Percentiles rank a stretch among this genome's conserved stretches.
Evolutionary conservation across 2,329 filamentous ascomycete genomes (phyloP).

Genomic region (Colletotrichum simmondsii): DNA sequence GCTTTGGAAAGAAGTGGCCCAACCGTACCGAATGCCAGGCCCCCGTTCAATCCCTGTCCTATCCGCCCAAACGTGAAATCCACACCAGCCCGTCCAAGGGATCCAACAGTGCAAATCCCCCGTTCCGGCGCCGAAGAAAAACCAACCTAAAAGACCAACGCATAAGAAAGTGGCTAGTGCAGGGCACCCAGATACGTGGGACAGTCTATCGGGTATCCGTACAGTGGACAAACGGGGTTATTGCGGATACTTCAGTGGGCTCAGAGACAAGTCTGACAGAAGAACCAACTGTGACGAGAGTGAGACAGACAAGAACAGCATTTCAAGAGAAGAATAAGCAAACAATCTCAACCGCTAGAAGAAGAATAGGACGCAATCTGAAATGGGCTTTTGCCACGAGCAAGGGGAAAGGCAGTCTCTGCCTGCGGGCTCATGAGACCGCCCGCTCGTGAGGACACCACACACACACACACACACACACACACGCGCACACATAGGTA

Average conservation of each 20-base stretch:
- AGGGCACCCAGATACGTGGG: neutral
- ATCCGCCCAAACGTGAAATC: neutral
- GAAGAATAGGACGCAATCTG: neutral
- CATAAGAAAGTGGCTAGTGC: constrained; percentile 1
- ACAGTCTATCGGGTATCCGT: neutral
- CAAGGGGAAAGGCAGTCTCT: neutral
- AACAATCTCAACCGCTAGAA: neutral
- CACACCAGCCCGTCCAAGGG: neutral
- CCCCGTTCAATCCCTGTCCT: neutral
- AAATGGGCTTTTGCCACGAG: neutral
- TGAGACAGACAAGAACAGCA: neutral
- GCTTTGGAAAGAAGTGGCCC: neutral
- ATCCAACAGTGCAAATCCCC: neutral
- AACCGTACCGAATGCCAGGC: neutral
- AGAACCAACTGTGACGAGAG: neutral
- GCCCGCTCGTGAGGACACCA: neutral
- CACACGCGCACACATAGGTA: too few species aligned
- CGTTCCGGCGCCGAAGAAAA: neutral
- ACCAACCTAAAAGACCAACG: constrained; percentile 1
- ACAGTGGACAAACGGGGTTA: neutral
- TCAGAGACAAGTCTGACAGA: neutral
- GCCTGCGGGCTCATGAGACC: neutral
- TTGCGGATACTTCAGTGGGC: neutral
- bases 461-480: too few species aligned
- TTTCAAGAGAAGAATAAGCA: too few species aligned